Percentiles rank a stretch among this genome's conserved stretches.
Evolutionary conservation across 2,329 filamentous ascomycete genomes (phyloP).

Genomic region (Colletotrichum cordylinicola): DNA sequence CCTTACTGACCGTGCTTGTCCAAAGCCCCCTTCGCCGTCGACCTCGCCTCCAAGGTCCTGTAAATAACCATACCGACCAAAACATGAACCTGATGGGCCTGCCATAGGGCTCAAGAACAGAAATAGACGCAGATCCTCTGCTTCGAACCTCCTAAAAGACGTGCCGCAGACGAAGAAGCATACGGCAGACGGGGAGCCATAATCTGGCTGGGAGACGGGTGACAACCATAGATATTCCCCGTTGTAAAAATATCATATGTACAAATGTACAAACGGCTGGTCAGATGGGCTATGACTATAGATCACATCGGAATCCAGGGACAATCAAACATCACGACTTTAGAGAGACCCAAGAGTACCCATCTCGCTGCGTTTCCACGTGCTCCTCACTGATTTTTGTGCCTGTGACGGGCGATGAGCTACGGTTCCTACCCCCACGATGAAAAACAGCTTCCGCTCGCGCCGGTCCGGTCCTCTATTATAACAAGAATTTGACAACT

Average conservation of each 20-base stretch:
- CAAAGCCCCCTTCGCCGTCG: slow-evolving; percentile 65
- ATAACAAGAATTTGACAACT: neutral
- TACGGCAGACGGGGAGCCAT: neutral
- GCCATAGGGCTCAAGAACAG: neutral
- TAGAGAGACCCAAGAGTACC: neutral
- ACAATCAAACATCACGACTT: slow-evolving; percentile 5
- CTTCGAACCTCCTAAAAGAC: neutral
- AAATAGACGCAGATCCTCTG: neutral
- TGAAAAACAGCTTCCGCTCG: neutral
- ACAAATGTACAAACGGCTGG: slow-evolving; percentile 11
- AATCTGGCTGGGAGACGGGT: neutral
- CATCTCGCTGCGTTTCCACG: neutral
- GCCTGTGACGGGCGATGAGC: neutral
- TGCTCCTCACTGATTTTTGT: neutral
- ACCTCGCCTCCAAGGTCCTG: slow-evolving; percentile 53
- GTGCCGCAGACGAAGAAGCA: neutral
- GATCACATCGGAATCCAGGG: neutral
- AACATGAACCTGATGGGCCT: neutral
- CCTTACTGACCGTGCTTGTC: neutral
- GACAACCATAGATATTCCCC: neutral
- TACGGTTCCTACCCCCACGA: neutral
- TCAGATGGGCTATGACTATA: slow-evolving; percentile 7
- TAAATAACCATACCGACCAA: slow-evolving; percentile 28
- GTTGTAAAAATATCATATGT: slow-evolving; percentile 20
- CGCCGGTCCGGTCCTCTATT: neutral